Evolutionary conservation across 2,329 filamentous ascomycete species (phyloP).

Genomic region (Colletotrichum sp.): DNA sequence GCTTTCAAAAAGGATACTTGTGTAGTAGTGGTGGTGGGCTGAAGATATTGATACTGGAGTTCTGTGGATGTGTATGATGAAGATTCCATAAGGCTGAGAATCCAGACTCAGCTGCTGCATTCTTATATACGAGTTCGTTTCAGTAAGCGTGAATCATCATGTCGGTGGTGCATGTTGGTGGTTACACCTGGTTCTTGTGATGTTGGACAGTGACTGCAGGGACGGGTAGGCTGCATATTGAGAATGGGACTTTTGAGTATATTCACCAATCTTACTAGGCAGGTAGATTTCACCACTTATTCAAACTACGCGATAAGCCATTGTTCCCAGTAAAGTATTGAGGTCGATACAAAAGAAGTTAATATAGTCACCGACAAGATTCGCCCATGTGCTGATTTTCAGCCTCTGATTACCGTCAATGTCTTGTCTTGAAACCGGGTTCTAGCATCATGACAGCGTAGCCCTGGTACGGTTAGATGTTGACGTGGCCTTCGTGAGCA

Average conservation of each 20-base stretch:
- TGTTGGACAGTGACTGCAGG: background rate
- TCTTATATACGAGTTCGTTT: background rate
- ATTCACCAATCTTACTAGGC: rapidly evolving
- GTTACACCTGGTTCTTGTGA: background rate
- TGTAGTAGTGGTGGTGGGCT: background rate
- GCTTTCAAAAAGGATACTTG: background rate
- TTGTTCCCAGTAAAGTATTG: rapidly evolving
- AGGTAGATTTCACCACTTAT: rapidly evolving
- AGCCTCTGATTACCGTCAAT: background rate
- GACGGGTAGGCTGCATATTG: background rate
- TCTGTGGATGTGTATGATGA: background rate
- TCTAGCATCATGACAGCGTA: background rate
- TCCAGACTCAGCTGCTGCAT: background rate
- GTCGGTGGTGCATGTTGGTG: background rate
- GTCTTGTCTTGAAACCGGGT: background rate
- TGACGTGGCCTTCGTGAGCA: background rate
- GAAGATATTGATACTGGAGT: background rate
- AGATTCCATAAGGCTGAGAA: background rate
- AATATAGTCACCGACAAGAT: rapidly evolving
- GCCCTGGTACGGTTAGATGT: background rate
- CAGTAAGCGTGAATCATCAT: background rate
- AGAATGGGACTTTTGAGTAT: background rate
- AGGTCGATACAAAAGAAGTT: rapidly evolving
- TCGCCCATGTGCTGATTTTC: background rate
- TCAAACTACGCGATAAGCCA: rapidly evolving